Percentiles rank a stretch among this genome's conserved stretches.
phyloP scores from a whole-genome alignment of 257 asterid genomes.

The Linaria vulgaris region DNA sequence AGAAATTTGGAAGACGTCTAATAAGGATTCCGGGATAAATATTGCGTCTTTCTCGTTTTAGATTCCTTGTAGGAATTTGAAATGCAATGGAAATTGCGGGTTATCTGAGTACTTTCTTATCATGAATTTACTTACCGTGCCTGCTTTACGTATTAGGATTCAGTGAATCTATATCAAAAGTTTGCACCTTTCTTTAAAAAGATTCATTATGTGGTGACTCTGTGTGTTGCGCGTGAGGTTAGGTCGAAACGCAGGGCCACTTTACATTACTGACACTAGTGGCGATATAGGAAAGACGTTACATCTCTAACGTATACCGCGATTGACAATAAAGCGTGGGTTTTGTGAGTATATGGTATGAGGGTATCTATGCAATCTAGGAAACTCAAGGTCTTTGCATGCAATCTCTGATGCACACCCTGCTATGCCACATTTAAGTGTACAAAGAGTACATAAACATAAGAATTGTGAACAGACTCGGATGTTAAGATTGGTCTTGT shows the following conservation, averaged over 20 bases:
- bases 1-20: background rate
- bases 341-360: no score
- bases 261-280: background rate
- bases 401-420: no score
- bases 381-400: background rate
- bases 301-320: no score
- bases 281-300: background rate
- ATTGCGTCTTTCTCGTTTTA: background rate
- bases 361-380: background rate
- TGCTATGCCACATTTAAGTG: background rate
- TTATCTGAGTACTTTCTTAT: background rate
- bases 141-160: no score
- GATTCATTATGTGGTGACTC: background rate
- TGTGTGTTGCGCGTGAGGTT: background rate
- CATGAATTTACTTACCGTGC: no score
- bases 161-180: no score
- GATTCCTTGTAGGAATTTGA: slow-evolving; percentile 8
- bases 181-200: no score
- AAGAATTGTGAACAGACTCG: background rate
- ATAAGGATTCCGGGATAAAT: background rate
- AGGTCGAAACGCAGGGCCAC: background rate
- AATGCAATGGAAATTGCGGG: slow-evolving; percentile 1
- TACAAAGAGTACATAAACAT: background rate
- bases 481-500: background rate
- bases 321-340: no score